Percentiles rank a stretch among this genome's conserved stretches.
phyloP scores from a whole-genome alignment of 192 early-diverging fungal species.

The Lobulomyces angularis region DNA sequence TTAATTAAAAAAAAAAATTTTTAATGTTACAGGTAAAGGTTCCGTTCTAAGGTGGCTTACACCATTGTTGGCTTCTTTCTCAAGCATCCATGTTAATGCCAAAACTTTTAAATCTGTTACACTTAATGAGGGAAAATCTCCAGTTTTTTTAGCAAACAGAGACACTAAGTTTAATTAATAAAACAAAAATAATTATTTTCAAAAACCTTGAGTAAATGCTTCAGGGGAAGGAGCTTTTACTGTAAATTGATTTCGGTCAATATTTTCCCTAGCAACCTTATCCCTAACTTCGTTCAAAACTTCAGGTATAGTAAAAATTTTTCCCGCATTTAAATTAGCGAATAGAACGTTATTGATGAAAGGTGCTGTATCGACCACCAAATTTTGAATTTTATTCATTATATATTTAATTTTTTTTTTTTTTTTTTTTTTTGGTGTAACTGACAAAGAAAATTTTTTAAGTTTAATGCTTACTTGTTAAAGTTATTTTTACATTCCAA shows the following conservation, averaged over 20 bases:
- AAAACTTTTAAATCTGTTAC: constrained; percentile 78
- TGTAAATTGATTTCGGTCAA: constrained; percentile 50
- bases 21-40: constrained; percentile 27
- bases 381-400: neutral
- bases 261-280: constrained; percentile 44
- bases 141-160: constrained; percentile 78
- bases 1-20: neutral
- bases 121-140: constrained; percentile 73
- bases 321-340: constrained; percentile 47
- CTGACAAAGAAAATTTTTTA: too few species aligned
- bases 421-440: neutral
- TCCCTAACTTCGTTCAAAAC: constrained; percentile 76
- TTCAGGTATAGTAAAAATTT: constrained; percentile 78
- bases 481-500: too few species aligned
- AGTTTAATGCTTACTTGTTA: too few species aligned
- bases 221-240: constrained; percentile 26
- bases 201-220: constrained; percentile 9
- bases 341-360: constrained; percentile 54
- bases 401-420: too few species aligned
- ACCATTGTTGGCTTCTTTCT: constrained; percentile 67
- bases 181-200: constrained; percentile 14
- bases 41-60: constrained; percentile 55
- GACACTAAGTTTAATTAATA: constrained; percentile 38
- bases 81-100: constrained; percentile 78
- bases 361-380: constrained; percentile 62